phyloP scores from a whole-genome alignment of 345 rosid genomes.

The Orychophragmus violaceus region DNA sequence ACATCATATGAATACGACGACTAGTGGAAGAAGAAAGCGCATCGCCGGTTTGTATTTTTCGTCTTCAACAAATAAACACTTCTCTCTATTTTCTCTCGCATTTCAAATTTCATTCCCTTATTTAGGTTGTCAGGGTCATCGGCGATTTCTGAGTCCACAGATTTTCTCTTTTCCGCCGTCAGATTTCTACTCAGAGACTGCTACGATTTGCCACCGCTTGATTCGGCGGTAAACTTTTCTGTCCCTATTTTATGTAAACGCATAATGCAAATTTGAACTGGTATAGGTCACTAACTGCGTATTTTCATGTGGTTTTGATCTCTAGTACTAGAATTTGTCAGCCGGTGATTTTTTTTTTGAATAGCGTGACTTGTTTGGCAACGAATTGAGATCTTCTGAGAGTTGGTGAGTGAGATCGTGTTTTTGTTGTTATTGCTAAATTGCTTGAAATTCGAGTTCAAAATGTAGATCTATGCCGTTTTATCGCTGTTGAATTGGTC shows the following conservation, averaged over 20 bases:
- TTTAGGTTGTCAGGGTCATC: conserved; percentile 4
- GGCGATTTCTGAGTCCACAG: conserved; percentile 17
- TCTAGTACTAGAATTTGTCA: neutral
- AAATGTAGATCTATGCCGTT: conserved; percentile 21
- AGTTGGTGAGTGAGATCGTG: conserved; percentile 21
- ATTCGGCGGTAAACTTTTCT: conserved; percentile 18
- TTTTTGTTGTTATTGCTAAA: neutral
- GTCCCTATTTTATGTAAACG: neutral
- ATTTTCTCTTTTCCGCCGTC: conserved; percentile 11
- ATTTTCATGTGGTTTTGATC: neutral
- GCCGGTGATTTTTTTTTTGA: neutral
- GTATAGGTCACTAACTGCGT: neutral
- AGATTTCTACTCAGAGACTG: conserved; percentile 1
- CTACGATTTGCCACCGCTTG: conserved; percentile 3
- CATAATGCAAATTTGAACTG: neutral
- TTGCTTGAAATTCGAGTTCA: neutral
- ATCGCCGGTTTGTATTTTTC: conserved; percentile 19
- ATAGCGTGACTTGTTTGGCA: conserved; percentile 1
- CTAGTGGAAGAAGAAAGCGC: conserved; percentile 19
- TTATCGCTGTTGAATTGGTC: neutral
- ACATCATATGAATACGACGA: conserved; percentile 15
- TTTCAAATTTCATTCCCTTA: conserved; percentile 22
- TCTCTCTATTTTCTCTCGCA: conserved; percentile 14
- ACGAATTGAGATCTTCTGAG: conserved; percentile 16
- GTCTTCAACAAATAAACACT: conserved; percentile 2